These are phyloP conservation scores for Stephania cephalantha DNA, from an alignment of 164 flowering plant species.

Conservation along the genomic window DNA sequence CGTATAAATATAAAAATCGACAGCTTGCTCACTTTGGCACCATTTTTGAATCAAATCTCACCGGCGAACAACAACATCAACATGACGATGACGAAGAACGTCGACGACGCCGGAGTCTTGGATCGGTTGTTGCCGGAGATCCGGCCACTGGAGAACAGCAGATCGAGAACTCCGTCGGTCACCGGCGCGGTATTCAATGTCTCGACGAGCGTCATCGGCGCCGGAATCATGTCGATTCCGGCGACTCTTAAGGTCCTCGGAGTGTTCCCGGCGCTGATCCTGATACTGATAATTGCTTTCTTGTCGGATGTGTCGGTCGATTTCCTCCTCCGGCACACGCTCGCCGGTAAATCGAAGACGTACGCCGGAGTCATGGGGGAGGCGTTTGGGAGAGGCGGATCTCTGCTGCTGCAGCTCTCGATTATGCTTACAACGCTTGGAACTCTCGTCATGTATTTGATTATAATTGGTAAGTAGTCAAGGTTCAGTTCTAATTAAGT, in stretches of 20 bases:
- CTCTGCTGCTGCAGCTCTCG: conserved; percentile 58
- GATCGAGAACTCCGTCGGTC: conserved; percentile 27
- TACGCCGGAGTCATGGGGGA: conserved; percentile 84
- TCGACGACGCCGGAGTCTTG: conserved; percentile 10
- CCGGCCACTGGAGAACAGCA: not conserved
- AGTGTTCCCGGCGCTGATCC: conserved; percentile 50
- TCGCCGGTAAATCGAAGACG: conserved; percentile 44
- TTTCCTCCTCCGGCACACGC: conserved; percentile 62
- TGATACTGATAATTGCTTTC: conserved; percentile 50
- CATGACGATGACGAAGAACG: conserved; percentile 14
- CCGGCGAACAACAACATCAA: not conserved
- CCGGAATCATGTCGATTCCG: conserved; percentile 97
- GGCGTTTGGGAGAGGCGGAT: conserved; percentile 66
- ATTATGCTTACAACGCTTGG: conserved; percentile 67
- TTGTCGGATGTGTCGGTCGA: conserved; percentile 64
- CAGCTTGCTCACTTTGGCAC: not conserved
- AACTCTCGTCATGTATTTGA: conserved; percentile 55
- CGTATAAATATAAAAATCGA: not conserved
- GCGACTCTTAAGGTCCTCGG: conserved; percentile 87
- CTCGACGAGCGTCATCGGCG: conserved; percentile 88
- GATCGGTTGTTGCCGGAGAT: conserved; percentile 34
- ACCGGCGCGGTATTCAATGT: conserved; percentile 85
- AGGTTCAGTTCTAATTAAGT: not conserved
- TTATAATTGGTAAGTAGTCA: conserved; percentile 61
- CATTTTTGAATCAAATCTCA: not conserved